These are phyloP conservation scores for Claviceps digitariae DNA, from an alignment of 2,329 filamentous ascomycete genomes.

Conservation along the genomic window DNA sequence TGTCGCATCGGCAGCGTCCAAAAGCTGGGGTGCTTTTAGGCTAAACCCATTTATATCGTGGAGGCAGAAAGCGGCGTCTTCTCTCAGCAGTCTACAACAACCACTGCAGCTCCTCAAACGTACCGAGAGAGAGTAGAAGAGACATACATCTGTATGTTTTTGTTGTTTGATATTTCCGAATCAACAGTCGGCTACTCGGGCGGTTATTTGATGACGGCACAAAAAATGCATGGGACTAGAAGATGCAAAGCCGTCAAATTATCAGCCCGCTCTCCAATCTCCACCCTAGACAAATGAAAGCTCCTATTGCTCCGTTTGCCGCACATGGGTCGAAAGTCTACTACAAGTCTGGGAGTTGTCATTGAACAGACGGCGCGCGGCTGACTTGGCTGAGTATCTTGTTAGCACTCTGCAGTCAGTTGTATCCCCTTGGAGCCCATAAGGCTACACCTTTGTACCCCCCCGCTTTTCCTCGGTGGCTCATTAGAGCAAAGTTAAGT, in stretches of 20 bases:
- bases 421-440: too few relatives aligned
- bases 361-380: background rate
- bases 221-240: background rate
- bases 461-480: too few relatives aligned
- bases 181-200: too few relatives aligned
- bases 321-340: background rate
- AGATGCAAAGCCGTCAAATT: background rate
- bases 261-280: background rate
- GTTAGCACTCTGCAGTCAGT: background rate
- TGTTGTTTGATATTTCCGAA: background rate
- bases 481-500: too few relatives aligned
- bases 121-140: too few relatives aligned
- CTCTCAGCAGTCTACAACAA: background rate
- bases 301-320: background rate
- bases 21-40: background rate
- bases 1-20: too few relatives aligned
- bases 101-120: background rate
- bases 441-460: too few relatives aligned
- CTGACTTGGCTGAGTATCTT: background rate
- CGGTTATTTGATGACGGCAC: too few relatives aligned
- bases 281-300: background rate
- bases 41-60: constrained; percentile 10
- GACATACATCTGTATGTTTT: too few relatives aligned
- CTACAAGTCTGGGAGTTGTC: background rate
- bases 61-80: too few relatives aligned